These are phyloP conservation scores for Talaromyces ruber DNA, from an alignment of 495 filamentous ascomycete genomes.

Conservation along the genomic window DNA sequence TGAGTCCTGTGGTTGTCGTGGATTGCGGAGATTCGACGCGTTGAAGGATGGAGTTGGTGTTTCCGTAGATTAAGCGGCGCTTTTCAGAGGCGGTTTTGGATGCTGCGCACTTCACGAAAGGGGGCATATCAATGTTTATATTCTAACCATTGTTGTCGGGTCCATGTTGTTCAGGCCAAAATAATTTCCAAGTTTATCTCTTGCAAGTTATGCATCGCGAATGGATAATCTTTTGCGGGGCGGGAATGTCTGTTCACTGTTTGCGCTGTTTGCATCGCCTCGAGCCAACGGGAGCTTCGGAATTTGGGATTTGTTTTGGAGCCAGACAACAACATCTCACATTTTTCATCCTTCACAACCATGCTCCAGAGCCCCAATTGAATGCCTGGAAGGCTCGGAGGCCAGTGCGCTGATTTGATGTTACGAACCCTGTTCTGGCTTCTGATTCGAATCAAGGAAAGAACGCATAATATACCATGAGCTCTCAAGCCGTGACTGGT, in stretches of 20 bases:
- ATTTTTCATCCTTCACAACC: conserved; percentile 5
- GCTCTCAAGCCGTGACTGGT: conserved; percentile 22
- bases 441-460: neutral
- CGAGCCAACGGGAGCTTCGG: conserved; percentile 6
- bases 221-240: conserved; percentile 3
- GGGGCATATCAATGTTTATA: conserved; percentile 3
- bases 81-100: neutral
- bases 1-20: neutral
- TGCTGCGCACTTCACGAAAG: neutral
- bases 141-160: neutral
- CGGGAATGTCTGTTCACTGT: conserved; percentile 9
- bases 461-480: conserved; percentile 19
- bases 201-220: neutral
- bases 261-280: conserved; percentile 24
- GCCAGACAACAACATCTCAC: neutral
- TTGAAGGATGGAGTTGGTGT: neutral
- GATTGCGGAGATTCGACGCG: neutral
- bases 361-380: neutral
- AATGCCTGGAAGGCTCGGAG: neutral
- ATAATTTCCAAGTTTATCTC: conserved; percentile 1
- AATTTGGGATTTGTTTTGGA: neutral
- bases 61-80: neutral
- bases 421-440: neutral
- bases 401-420: neutral
- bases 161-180: conserved; percentile 1